phyloP scores from a whole-genome alignment of 306 rosid genomes.

The Abrus pulchellus region DNA sequence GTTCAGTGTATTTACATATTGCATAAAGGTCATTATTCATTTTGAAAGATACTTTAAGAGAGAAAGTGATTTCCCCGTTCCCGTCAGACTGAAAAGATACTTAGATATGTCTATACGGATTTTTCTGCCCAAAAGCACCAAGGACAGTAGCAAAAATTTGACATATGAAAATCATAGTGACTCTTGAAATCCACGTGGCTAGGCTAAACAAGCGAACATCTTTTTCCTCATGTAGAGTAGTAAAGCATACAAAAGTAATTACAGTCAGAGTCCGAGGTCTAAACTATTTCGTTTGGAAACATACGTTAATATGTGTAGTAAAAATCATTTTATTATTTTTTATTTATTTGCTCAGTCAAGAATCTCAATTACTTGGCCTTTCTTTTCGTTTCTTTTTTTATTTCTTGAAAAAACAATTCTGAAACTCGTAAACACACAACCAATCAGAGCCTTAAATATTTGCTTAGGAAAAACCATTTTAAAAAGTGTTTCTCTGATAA shows the following conservation, averaged over 20 bases:
- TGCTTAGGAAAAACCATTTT: too few species aligned
- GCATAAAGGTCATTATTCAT: background rate
- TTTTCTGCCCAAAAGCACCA: conserved; percentile 23
- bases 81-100: background rate
- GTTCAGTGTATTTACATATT: conserved; percentile 24
- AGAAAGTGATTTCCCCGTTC: background rate
- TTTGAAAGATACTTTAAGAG: background rate
- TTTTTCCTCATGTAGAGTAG: background rate
- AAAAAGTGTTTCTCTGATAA: too few species aligned
- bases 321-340: too few species aligned
- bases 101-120: background rate
- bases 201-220: background rate
- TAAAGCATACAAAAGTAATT: background rate
- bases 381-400: too few species aligned
- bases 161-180: background rate
- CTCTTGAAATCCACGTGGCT: conserved; percentile 31
- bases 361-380: background rate
- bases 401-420: too few species aligned
- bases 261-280: background rate
- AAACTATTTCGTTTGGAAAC: too few species aligned
- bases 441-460: too few species aligned
- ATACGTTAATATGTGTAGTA: too few species aligned
- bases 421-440: too few species aligned
- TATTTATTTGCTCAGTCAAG: background rate
- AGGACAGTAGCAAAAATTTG: background rate